These are phyloP conservation scores for Corinectria fuckeliana DNA, from an alignment of 2,329 filamentous ascomycete species.

Conservation along the genomic window DNA sequence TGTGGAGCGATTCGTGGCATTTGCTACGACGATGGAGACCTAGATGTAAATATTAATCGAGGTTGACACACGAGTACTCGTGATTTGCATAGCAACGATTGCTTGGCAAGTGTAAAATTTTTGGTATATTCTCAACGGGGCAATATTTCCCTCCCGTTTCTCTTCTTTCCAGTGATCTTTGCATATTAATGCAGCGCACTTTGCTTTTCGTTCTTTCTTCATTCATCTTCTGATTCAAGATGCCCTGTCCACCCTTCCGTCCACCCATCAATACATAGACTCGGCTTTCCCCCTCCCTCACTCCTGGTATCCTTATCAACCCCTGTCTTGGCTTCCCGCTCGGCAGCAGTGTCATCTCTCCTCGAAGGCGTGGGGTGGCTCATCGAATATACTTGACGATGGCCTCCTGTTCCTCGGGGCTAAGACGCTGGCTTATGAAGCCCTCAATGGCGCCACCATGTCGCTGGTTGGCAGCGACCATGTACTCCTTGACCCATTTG, in stretches of 20 bases:
- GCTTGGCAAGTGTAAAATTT: not conserved
- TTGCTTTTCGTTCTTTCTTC: not conserved
- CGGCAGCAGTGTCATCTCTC: not conserved
- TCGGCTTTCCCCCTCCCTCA: constrained; percentile 9
- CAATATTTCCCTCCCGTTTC: not conserved
- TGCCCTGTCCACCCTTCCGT: not conserved
- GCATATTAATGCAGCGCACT: not conserved
- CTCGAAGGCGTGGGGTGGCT: not conserved
- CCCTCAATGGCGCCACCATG: constrained; percentile 73
- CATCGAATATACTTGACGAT: constrained; percentile 59
- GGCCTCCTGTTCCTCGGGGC: constrained; percentile 62
- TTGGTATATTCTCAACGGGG: constrained; percentile 1
- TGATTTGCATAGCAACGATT: not conserved
- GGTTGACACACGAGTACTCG: not conserved
- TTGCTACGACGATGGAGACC: not conserved
- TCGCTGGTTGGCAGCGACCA: constrained; percentile 78
- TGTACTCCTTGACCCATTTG: constrained; percentile 82
- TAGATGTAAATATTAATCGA: not conserved
- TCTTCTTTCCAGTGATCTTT: not conserved
- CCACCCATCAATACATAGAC: not conserved
- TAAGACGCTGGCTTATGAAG: constrained; percentile 76
- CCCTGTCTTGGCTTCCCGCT: not conserved
- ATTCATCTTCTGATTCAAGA: constrained; percentile 1
- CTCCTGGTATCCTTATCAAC: constrained; percentile 28
- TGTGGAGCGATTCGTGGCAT: too few species aligned